Percentiles rank a stretch among this genome's conserved stretches.
Conservation (phyloP, 108 stramenopile genomes). For the Cyclotella distinguenda region DNA sequence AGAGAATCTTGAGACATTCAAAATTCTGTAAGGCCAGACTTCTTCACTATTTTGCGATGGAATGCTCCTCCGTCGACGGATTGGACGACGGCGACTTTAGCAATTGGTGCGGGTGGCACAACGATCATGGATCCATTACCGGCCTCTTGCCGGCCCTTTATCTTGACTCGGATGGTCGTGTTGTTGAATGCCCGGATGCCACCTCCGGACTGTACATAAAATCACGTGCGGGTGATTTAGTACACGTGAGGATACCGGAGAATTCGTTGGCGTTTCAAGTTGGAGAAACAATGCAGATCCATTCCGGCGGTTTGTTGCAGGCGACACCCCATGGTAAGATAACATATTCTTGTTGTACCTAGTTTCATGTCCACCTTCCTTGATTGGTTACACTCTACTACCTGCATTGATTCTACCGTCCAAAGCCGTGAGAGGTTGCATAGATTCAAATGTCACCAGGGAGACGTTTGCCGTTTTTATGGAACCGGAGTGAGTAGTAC, state of each 20-base stretch:
- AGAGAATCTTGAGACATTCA: conserved; percentile 55
- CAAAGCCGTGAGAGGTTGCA: conserved; percentile 66
- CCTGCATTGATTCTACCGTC: too few species aligned
- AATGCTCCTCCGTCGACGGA: background rate
- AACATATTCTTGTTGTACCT: background rate
- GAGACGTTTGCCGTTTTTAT: conserved; percentile 80
- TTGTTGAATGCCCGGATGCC: conserved; percentile 47
- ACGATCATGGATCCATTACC: conserved; percentile 88
- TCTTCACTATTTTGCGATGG: conserved; percentile 87
- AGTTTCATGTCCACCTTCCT: background rate
- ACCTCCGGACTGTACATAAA: conserved; percentile 83
- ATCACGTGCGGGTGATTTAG: conserved; percentile 58
- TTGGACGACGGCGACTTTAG: conserved; percentile 31
- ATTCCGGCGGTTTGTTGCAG: conserved; percentile 84
- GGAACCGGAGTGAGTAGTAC: conserved; percentile 59
- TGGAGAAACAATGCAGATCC: conserved; percentile 90
- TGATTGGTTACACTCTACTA: background rate
- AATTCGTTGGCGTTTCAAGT: conserved; percentile 87
- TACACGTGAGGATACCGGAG: conserved; percentile 64
- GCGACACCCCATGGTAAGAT: conserved; percentile 91
- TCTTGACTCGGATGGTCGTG: conserved; percentile 49
- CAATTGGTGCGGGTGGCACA: conserved; percentile 95
- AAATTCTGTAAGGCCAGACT: conserved; percentile 88
- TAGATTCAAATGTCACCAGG: conserved; percentile 42
- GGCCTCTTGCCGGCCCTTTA: conserved; percentile 84